Base-by-base conservation (phyloP, 2,329 filamentous ascomycete species). In the Chalaropsis ovoidea region DNA sequence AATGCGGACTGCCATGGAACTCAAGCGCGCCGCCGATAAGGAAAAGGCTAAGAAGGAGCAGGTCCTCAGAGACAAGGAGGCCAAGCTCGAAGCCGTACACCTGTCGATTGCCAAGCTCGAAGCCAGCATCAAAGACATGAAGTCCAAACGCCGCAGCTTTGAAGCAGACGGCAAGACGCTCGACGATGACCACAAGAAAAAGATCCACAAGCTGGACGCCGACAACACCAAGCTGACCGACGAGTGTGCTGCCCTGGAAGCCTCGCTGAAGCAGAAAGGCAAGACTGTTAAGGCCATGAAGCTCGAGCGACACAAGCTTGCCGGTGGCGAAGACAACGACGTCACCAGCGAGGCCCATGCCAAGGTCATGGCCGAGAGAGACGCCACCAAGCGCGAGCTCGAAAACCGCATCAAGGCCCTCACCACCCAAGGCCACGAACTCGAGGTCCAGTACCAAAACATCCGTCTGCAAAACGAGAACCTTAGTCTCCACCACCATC, bases 21-120 rank as follows among this genome's bases (percentile, higher is more conserved):
- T 89, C 69, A 96, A 95, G 78, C 85, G 90, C 61, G 82, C 85
- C 3, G 87, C 89, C 0, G 88, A 95, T 72, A 89, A 87, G 69
- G 87, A 88, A 68, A 89, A 87, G 70, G 81, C 83, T 0, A 89
- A 92, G 72, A 89, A 89, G 72, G 90, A 96, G 72, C 86, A 86
- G 70, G 71, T 81, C 8, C 72, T 92, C 63, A 83, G 83, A 70
- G 85, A 90, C 62, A 90, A 87, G 73, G 81, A 85, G 70, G 79
- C 80, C 17, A 87, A 90, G 72, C 81, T 85, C 64, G 77, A 82
- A 69, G 90, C 88, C 72, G 77, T 89, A 68, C 81, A 85, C 65
- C 86, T 90, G 43, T 87, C 86, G 69, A 83, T 88, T 62, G 76
- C 80, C 4, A 86, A 86, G 68, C 89, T 88, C 80, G 83, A 86